Evolutionary conservation across 139 green algal genomes (phyloP), one percentile per base, ranked within the genome.

Genomic region (Chlorella sp.): DNA sequence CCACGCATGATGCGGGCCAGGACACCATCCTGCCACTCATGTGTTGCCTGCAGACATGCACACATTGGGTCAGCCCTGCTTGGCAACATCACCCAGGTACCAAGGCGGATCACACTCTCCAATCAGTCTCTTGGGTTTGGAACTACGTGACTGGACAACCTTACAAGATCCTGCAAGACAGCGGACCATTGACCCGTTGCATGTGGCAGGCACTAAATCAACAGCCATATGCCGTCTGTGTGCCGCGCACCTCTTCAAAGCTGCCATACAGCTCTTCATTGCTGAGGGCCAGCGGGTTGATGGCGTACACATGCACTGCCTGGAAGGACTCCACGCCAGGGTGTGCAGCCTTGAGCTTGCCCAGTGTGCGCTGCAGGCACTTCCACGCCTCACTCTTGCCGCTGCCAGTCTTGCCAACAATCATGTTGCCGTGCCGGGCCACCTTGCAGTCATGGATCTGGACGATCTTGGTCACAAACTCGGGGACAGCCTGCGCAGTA

Each of bases 391-490:
- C 81, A 22, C 71, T 85, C 78, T 96, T 96, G 73, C 91, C 91
- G 31, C 84, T 79, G 71, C 90, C 90, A 29, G 91, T 95, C 71
- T 89, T 89, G 49, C 90, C 91, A 29, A 96, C 91, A 50, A 96
- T 89, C 91, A 96, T 96, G 81, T 95, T 95, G 71, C 91, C 91
- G 82, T 96, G 91, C 5, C 91, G 82, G 22, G 90, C 89, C 4
- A 93, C 86, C 81, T 95, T 96, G 82, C 90, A 95, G 79, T 96
- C 90, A 78, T 91, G 94, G 49, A 96, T 87, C 85, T 96, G 87
- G 32, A 94, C 89, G 70, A 96, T 93, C 84, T 96, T 96, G 29
- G 81, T 83, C 22, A 96, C 74, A 71, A 88, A 95, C 35, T 92
- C 86, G 24, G 86, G 80, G 34, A 93, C 85, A 1, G 91, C 74